Evolutionary conservation across 164 flowering plant species (phyloP), one percentile per base, ranked within the genome.

Genomic region (Amborella trichopoda): DNA sequence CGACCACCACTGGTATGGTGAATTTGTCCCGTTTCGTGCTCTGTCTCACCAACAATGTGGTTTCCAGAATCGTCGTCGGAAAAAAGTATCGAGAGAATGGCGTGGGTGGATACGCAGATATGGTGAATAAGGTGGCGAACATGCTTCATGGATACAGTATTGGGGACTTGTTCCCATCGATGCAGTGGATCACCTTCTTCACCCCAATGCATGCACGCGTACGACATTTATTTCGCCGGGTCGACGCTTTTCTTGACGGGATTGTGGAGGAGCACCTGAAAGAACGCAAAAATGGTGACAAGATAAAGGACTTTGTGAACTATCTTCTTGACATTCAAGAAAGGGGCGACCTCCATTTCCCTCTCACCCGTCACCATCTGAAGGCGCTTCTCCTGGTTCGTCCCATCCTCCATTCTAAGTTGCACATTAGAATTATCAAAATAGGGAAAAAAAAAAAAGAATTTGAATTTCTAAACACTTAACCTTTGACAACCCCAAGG

Each of bases 311-410:
- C 23, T 27, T 46, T 13, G 49, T 28, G 16, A 37, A 46, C 22
- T 34, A 27, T 2, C 49, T 46, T 8, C 23, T 46, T 14, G 22
- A 27, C 5, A 27, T 46, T n/a, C 49, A 26, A 19, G 4, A 27
- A 11, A 17, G 13, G n/a, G 23, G 32, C 20, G 34, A 17, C n/a
- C n/a, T n/a, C n/a, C n/a, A n/a, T n/a, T n/a, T n/a, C n/a, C n/a
- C n/a, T 16, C 23, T 46, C 37, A 28, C 32, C 17, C 18, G 6
- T 6, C 23, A 46, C 26, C 18, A 28, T 37, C 18, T 46, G 6
- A 46, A 46, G 26, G 49, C 37, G 16, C 6, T 46, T 22, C 27
- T 46, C 30, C 9, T 46, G 10, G 49, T 45, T 10, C 11, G 49
- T 44, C 23, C 34, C n/a, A n/a, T n/a, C n/a, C n/a, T n/a, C n/a